Percentiles rank a stretch among this genome's conserved stretches.
Conservation (phyloP, 1,284 basidiomycete species). For the Sporisorium iseilematis-ciliati region DNA sequence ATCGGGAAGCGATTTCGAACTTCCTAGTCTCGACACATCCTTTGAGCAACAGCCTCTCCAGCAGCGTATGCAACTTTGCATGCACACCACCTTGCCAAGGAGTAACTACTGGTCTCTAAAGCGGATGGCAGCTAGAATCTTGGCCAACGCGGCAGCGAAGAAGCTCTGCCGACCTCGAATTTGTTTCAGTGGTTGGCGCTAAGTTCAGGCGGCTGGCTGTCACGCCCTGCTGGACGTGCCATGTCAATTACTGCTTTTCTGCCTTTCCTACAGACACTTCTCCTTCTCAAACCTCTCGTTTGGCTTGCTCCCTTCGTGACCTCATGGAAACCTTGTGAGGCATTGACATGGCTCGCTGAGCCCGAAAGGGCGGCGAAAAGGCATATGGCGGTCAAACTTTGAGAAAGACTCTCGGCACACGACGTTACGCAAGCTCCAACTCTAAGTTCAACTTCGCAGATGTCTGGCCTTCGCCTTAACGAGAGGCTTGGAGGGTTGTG, state of each 20-base stretch:
- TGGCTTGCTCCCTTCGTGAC: too few relatives aligned
- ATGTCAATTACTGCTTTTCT: slow-evolving; percentile 29
- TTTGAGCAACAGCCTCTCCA: too few relatives aligned
- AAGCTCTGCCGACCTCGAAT: background rate
- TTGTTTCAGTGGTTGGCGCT: too few relatives aligned
- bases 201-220: background rate
- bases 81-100: too few relatives aligned
- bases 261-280: slow-evolving; percentile 5
- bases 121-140: slow-evolving; percentile 20
- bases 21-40: background rate
- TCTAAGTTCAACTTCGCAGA: slow-evolving; percentile 4
- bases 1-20: slow-evolving; percentile 16
- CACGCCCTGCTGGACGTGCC: slow-evolving; percentile 46
- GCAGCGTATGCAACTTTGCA: too few relatives aligned
- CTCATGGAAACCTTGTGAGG: background rate
- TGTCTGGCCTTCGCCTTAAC: background rate
- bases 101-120: background rate
- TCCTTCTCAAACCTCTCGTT: slow-evolving; percentile 1
- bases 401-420: background rate
- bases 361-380: background rate
- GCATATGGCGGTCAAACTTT: background rate
- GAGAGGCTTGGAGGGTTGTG: background rate
- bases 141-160: slow-evolving; percentile 21
- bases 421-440: background rate
- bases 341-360: background rate